Conservation (phyloP, 495 filamentous ascomycete genomes). For the Aspergillus nidulans region DNA sequence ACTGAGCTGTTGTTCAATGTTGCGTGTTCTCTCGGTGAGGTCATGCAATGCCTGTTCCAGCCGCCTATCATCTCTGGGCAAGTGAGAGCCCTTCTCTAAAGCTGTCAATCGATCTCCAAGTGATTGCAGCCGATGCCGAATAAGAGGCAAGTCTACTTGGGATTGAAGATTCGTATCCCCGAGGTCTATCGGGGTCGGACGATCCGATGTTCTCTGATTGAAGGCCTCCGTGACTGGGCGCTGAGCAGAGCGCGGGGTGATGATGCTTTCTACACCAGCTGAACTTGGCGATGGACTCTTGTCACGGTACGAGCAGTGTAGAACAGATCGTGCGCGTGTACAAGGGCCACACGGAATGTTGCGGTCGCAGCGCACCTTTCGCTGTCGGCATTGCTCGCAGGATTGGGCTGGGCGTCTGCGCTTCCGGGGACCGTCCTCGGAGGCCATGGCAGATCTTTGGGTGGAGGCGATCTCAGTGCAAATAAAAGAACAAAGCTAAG, state of each 20-base stretch:
- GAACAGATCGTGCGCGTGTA: constrained; percentile 27
- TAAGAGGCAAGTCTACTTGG: not conserved
- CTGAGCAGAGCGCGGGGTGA: not conserved
- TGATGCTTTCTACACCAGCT: not conserved
- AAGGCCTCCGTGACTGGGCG: not conserved
- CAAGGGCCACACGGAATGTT: constrained; percentile 35
- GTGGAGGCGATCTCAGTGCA: not conserved
- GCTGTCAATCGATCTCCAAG: constrained; percentile 13
- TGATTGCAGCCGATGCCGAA: constrained; percentile 15
- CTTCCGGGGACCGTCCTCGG: constrained; percentile 14
- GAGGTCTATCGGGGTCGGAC: constrained; percentile 2
- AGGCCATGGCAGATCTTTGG: not conserved
- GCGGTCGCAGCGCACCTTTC: constrained; percentile 45
- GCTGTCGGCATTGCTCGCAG: constrained; percentile 39
- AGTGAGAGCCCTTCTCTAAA: not conserved
- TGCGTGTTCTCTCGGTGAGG: not conserved
- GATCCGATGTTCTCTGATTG: constrained; percentile 3
- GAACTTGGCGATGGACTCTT: not conserved
- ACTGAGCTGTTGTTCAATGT: constrained; percentile 12
- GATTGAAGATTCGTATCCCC: not conserved
- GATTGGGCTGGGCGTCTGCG: constrained; percentile 38
- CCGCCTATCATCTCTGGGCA: not conserved
- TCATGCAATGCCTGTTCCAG: constrained; percentile 12
- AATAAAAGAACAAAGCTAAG: too few species aligned
- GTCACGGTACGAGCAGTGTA: constrained; percentile 21